Evolutionary conservation across 352 stramenopile genomes (phyloP), one percentile per base, ranked within the genome.

Genomic region (Globisporangium spiculum): DNA sequence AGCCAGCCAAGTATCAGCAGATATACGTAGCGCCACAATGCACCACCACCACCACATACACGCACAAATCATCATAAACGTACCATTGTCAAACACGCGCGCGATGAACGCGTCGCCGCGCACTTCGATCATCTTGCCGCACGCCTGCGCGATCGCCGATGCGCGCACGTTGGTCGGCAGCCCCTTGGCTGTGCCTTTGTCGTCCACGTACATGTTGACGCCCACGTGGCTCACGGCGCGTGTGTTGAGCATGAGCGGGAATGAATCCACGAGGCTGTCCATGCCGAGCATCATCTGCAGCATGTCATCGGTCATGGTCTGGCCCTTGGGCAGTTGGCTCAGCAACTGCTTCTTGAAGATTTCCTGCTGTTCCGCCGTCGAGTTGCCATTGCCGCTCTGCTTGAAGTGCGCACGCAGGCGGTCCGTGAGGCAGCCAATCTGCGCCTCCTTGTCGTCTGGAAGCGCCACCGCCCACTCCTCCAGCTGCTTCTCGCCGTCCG

Each of bases 191-290:
- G 88, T 94, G 62, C 89, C 89, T 68, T 94, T 97, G 74, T 97
- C 89, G 69, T 97, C 89, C 57, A 97, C 89, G 69, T 97, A 97
- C 83, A 97, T 89, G 72, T 96, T 97, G 54, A 97, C 65, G 20
- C 87, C 88, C 16, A 97, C 72, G 72, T 94, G 83, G 54, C 77
- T 69, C 34, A 86, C 81, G 3, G 82, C 84, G 36, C 75, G 75
- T 58, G 82, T 88, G 78, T 97, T 97, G 63, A 92, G 76, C 66
- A 95, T 80, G 26, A 97, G 79, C n/a, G 88, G 86, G 26, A 97
- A 81, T 55, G 90, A 93, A 68, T 97, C 89, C 68, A 96, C 88
- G 12, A 96, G 78, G 54, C 83, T 93, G 67, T 96, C 88, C 88
- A 96, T 96, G 75, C 92, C 44, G 27, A 94, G 63, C 84, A 96